These are phyloP conservation scores for Gynandropsis gynandra DNA, from an alignment of 345 rosid genomes.

Conservation along the genomic window DNA sequence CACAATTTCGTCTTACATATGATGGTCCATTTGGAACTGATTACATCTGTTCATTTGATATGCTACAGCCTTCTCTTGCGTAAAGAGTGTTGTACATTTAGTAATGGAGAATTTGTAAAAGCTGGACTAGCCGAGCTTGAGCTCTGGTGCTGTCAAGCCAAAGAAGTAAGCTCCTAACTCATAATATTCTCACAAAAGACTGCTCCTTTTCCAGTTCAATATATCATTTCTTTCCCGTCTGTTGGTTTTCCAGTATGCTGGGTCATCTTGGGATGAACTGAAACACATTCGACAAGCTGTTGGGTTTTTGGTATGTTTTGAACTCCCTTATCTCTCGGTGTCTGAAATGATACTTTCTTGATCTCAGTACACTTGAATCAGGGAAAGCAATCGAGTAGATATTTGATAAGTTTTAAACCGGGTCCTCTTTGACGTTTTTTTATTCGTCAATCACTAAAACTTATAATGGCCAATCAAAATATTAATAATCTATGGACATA, in stretches of 20 bases:
- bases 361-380: neutral
- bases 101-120: constrained; percentile 95
- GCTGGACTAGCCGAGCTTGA: constrained; percentile 96
- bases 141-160: constrained; percentile 94
- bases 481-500: neutral
- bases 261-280: constrained; percentile 97
- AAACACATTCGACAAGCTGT: constrained; percentile 96
- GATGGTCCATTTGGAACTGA: neutral
- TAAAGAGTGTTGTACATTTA: constrained; percentile 97
- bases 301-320: constrained; percentile 83
- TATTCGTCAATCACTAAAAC: too few relatives aligned
- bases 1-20: neutral
- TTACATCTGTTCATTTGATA: constrained; percentile 4
- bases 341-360: neutral
- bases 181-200: neutral
- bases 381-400: too few relatives aligned
- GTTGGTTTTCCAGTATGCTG: constrained; percentile 60
- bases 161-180: constrained; percentile 53
- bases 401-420: too few relatives aligned
- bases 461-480: too few relatives aligned
- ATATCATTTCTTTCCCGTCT: neutral
- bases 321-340: neutral
- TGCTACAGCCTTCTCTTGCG: constrained; percentile 78
- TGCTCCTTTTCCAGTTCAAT: neutral
- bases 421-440: too few relatives aligned